These are phyloP conservation scores for Wickerhamomyces mucosus DNA, from an alignment of 805 yeast genomes.

Conservation along the genomic window DNA sequence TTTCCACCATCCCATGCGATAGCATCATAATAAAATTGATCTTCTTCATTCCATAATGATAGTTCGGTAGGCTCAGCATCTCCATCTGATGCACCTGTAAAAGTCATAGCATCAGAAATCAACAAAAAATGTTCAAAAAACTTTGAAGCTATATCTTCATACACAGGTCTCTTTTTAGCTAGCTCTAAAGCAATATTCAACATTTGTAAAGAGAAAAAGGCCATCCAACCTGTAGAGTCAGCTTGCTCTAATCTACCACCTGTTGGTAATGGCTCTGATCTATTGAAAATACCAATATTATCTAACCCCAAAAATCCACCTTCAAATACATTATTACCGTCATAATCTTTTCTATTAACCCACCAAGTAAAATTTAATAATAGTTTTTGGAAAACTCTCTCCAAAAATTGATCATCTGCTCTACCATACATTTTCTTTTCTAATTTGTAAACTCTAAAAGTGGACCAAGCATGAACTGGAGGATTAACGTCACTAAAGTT, in stretches of 20 bases:
- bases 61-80: conserved; percentile 38
- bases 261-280: conserved; percentile 89
- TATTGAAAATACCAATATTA: conserved; percentile 85
- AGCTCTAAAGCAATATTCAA: conserved; percentile 85
- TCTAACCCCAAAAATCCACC: conserved; percentile 93
- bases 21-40: conserved; percentile 84
- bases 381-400: conserved; percentile 86
- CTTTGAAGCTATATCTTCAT: conserved; percentile 89
- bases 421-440: conserved; percentile 80
- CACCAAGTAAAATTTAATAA: conserved; percentile 92
- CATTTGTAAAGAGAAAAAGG: conserved; percentile 84
- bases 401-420: conserved; percentile 75
- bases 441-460: conserved; percentile 77
- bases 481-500: conserved; percentile 94
- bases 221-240: conserved; percentile 98
- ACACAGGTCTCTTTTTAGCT: conserved; percentile 75
- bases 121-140: conserved; percentile 87
- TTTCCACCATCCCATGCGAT: conserved; percentile 69
- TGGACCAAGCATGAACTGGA: conserved; percentile 96
- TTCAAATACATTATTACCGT: conserved; percentile 84
- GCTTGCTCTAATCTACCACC: conserved; percentile 90
- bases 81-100: conserved; percentile 30
- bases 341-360: conserved; percentile 85
- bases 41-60: conserved; percentile 84
- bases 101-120: conserved; percentile 92